phyloP scores from a whole-genome alignment of 805 yeast species.

The Cyberlindnera meyerae region DNA sequence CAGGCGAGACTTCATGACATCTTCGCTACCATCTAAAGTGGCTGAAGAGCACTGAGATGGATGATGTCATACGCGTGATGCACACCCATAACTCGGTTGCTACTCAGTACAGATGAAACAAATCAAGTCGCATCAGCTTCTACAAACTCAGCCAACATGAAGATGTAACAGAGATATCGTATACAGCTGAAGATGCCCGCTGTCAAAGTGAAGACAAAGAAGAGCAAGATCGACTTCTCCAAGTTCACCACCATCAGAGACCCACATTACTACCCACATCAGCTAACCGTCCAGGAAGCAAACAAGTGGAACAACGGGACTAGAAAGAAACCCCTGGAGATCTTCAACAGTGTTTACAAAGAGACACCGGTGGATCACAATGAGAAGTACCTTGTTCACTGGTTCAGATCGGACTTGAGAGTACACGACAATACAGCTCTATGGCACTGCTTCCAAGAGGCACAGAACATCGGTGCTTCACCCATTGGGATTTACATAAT shows the following conservation, averaged over 20 bases:
- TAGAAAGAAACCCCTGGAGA: constrained; percentile 9
- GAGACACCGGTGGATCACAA: background rate
- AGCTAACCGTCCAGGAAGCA: constrained; percentile 8
- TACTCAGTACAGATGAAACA: too few species aligned
- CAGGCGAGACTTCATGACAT: too few species aligned
- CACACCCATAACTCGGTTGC: too few species aligned
- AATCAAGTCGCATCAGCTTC: too few species aligned
- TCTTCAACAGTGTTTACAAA: constrained; percentile 4
- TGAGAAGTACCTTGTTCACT: constrained; percentile 32
- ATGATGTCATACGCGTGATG: too few species aligned
- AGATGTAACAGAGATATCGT: too few species aligned
- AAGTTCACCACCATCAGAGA: constrained; percentile 9
- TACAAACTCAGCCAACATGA: too few species aligned
- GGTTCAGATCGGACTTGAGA: constrained; percentile 46
- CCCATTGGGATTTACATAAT: constrained; percentile 38
- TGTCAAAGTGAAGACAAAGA: constrained; percentile 5
- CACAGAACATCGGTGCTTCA: constrained; percentile 28
- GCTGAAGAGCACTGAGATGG: too few species aligned
- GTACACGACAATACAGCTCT: constrained; percentile 40
- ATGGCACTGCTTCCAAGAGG: constrained; percentile 31
- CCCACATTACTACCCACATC: constrained; percentile 5
- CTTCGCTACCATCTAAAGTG: too few species aligned
- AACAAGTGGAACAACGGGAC: constrained; percentile 11
- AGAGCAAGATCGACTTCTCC: constrained; percentile 15
- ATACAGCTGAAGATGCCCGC: too few species aligned